Conservation (phyloP, 441 rosid genomes). For the Rhodomyrtus psidioides region DNA sequence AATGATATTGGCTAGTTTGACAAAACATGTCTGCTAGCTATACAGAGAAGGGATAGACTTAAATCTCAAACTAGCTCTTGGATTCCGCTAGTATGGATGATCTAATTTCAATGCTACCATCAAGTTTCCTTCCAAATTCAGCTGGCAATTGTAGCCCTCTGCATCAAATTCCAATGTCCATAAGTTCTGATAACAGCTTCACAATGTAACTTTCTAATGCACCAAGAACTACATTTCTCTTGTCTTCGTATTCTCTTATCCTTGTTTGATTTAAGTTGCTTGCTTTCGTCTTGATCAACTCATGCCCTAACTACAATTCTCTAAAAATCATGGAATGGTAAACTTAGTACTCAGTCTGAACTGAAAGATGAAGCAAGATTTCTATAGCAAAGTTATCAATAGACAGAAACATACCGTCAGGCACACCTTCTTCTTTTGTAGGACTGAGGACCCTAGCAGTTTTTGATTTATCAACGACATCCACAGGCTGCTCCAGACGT, state of each 20-base stretch:
- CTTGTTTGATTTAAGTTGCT: too few species aligned
- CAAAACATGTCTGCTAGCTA: background rate
- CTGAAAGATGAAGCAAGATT: background rate
- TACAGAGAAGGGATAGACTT: background rate
- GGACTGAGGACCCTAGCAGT: constrained; percentile 22
- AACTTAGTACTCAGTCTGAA: background rate
- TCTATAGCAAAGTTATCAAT: background rate
- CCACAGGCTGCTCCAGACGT: constrained; percentile 64
- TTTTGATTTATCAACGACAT: constrained; percentile 37
- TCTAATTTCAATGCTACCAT: background rate
- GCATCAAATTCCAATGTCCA: background rate
- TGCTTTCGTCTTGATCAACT: too few species aligned
- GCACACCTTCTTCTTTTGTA: constrained; percentile 43
- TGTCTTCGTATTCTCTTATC: background rate
- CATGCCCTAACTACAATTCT: too few species aligned
- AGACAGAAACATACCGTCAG: constrained; percentile 29
- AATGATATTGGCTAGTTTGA: background rate
- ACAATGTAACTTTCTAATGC: too few species aligned
- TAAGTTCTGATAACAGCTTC: background rate
- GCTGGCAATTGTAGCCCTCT: background rate
- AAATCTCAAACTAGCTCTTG: background rate
- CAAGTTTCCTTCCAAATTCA: background rate
- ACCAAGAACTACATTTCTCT: constrained; percentile 11
- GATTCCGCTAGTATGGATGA: background rate
- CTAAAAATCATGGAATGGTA: background rate